These are phyloP conservation scores for Barnettozyma wickerhamii DNA, from an alignment of 805 yeast genomes.

Conservation along the genomic window DNA sequence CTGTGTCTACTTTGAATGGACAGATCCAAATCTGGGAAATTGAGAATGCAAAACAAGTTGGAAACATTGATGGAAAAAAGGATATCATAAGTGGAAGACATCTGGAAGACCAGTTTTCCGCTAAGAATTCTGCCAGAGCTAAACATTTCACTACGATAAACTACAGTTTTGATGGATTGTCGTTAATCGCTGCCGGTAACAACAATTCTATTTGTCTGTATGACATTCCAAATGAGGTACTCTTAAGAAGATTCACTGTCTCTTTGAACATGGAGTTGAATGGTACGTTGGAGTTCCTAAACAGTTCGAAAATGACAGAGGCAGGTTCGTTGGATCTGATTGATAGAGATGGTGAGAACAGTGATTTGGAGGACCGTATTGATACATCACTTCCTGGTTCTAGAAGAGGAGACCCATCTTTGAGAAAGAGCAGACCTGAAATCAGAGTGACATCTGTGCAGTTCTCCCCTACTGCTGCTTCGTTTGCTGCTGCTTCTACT, in stretches of 20 bases:
- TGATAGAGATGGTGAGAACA: slow-evolving; percentile 81
- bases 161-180: slow-evolving; percentile 86
- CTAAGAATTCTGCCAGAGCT: slow-evolving; percentile 78
- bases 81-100: slow-evolving; percentile 89
- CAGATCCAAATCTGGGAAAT: slow-evolving; percentile 80
- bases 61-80: slow-evolving; percentile 77
- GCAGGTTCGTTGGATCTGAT: slow-evolving; percentile 81
- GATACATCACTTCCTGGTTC: slow-evolving; percentile 86
- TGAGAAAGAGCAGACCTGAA: slow-evolving; percentile 72
- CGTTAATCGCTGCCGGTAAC: slow-evolving; percentile 90
- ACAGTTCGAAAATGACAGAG: slow-evolving; percentile 80
- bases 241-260: slow-evolving; percentile 75
- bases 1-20: slow-evolving; percentile 87
- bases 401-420: slow-evolving; percentile 66
- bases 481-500: slow-evolving; percentile 93
- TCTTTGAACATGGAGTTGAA: slow-evolving; percentile 87
- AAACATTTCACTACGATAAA: slow-evolving; percentile 76
- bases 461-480: slow-evolving; percentile 85
- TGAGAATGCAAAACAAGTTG: slow-evolving; percentile 74
- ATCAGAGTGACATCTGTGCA: slow-evolving; percentile 73
- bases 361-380: slow-evolving; percentile 77
- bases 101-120: slow-evolving; percentile 72
- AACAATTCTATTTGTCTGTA: slow-evolving; percentile 88
- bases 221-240: slow-evolving; percentile 83
- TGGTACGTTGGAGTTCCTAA: slow-evolving; percentile 77